These are phyloP conservation scores for Sugiyamaella americana DNA, from an alignment of 805 yeast genomes.

Conservation along the genomic window DNA sequence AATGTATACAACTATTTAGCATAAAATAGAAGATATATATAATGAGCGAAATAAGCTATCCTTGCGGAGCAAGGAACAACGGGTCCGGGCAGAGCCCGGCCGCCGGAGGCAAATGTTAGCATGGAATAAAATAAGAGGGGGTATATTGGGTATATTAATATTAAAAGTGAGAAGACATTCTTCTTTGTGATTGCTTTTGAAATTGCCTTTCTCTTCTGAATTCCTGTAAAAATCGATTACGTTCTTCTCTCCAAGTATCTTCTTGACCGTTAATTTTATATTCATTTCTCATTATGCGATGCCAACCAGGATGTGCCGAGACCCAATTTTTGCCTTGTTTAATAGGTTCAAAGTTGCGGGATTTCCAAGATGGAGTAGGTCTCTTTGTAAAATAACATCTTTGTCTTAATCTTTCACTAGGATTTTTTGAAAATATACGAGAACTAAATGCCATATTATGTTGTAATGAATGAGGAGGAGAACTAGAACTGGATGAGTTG, in stretches of 20 bases:
- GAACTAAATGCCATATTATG: constrained; percentile 1
- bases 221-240: constrained; percentile 22
- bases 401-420: constrained; percentile 15
- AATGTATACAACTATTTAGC: constrained; percentile 65
- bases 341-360: constrained; percentile 10
- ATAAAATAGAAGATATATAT: constrained; percentile 2
- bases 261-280: constrained; percentile 20
- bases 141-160: background rate
- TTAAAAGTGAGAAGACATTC: constrained; percentile 10
- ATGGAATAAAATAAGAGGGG: background rate
- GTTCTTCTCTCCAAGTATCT: constrained; percentile 22
- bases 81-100: background rate
- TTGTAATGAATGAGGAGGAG: constrained; percentile 1
- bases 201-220: constrained; percentile 23
- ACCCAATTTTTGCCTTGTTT: constrained; percentile 7
- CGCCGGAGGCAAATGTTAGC: background rate
- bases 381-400: constrained; percentile 19
- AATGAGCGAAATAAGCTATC: background rate
- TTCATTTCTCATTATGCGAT: constrained; percentile 21
- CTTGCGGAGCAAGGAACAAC: background rate
- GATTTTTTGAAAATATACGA: constrained; percentile 11
- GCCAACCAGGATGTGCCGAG: constrained; percentile 23
- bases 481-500: constrained; percentile 1
- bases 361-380: constrained; percentile 19
- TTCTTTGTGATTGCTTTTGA: constrained; percentile 18